Evolutionary conservation across 768 basidiomycete species (phyloP), one percentile per base, ranked within the genome.

Genomic region (Panaeolus cyanescens): DNA sequence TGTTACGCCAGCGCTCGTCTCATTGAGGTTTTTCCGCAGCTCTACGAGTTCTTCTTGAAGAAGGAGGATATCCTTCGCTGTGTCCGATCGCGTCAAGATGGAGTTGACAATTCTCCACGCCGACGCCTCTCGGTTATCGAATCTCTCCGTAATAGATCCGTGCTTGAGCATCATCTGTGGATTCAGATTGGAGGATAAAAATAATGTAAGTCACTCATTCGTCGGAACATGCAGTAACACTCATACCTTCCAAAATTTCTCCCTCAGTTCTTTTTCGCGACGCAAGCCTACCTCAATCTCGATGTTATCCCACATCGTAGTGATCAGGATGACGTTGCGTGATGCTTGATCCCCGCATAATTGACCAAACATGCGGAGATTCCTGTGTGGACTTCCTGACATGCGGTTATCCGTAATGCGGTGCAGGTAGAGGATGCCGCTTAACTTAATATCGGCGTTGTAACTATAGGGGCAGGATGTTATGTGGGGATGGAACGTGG

Each of bases 231-330:
- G 19, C 39, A n/a, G n/a, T 42, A 28, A 50, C 22, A 28, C 45
- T 5, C 45, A 28, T 28, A 50, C 45, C 45, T 50, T 81, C 79
- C 15, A 79, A 72, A 22, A 67, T 64, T 59, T 68, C 70, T 19
- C 60, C 70, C 70, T 54, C 15, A 62, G 58, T 5, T 62, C 53
- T 64, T 64, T 62, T 66, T 75, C 75, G 13, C 78, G 70, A 40
- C 40, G 45, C 25, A 63, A 36, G 4, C 73, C 76, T 4, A 66
- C 61, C 0, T 30, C 39, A 3, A n/a, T 66, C 61, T 67, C 63
- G 56, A 78, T 74, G 57, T 70, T 70, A 13, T 73, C 74, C 80
- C 80, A 82, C 77, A 76, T 80, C 39, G 74, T 82, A 61, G 82
- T 81, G 45, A 50, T 50, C 58, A 77, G 72, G 58, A 83, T 70